Percentiles rank a stretch among this genome's conserved stretches.
phyloP scores from a whole-genome alignment of 345 rosid genomes.

The Lagerstroemia speciosa region DNA sequence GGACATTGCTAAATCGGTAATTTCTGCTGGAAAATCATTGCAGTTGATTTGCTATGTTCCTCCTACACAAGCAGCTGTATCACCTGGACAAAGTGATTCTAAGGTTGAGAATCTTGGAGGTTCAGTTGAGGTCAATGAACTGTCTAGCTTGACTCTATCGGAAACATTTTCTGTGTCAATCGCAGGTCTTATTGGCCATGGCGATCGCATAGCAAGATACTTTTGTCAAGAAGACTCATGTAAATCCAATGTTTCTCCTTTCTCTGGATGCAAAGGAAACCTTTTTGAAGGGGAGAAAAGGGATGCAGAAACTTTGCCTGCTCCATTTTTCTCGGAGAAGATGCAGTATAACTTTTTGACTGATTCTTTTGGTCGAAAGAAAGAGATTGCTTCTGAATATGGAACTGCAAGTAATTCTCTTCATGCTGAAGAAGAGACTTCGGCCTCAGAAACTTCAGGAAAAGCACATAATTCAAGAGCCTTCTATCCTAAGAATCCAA shows the following conservation, averaged over 20 bases:
- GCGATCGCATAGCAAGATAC: constrained; percentile 57
- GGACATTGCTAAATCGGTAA: constrained; percentile 66
- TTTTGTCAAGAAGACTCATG: constrained; percentile 34
- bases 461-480: constrained; percentile 23
- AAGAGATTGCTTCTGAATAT: constrained; percentile 23
- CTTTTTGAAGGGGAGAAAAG: constrained; percentile 18
- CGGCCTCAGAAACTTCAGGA: constrained; percentile 16
- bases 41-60: constrained; percentile 72
- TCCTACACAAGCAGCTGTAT: constrained; percentile 25
- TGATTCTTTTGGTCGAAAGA: constrained; percentile 34
- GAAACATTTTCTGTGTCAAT: constrained; percentile 71
- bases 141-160: constrained; percentile 45
- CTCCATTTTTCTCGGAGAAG: constrained; percentile 33
- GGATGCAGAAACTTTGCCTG: constrained; percentile 25
- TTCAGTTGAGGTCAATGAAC: constrained; percentile 14
- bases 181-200: constrained; percentile 70
- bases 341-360: constrained; percentile 51
- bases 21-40: constrained; percentile 95
- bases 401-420: constrained; percentile 19
- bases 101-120: constrained; percentile 24
- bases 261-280: constrained; percentile 20
- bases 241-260: constrained; percentile 29
- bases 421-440: constrained; percentile 15
- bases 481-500: constrained; percentile 79
- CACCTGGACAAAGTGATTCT: constrained; percentile 23